Evolutionary conservation across 2,329 filamentous ascomycete genomes (phyloP), one percentile per base, ranked within the genome.

Genomic region (Aspergillus calidoustus): DNA sequence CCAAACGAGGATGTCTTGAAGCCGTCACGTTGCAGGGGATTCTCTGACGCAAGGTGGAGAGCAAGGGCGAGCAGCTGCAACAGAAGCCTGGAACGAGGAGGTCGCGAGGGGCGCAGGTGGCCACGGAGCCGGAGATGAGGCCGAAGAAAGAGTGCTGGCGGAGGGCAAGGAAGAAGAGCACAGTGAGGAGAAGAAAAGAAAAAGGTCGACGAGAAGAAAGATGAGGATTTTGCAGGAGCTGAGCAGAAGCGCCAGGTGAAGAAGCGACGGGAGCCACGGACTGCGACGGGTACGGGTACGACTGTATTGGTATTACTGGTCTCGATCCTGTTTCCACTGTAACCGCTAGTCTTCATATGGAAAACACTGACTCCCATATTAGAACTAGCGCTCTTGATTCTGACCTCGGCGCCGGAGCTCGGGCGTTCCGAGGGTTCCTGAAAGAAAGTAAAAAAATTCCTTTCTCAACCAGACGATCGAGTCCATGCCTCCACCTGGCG

Each of bases 241-340:
- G 51, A 62, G 50, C 56, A 63, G 61, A 63, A 57, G 62, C 52
- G 47, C 60, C 57, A 59, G 31, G 55, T 51, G 55, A 63, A 48
- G 55, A 60, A 52, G 41, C 38, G 50, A 23, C 25, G 64, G 65
- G 65, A 13, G 59, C 62, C 52, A 66, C 64, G 65, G 65, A 66
- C 59, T 28, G 41, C 59, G 61, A 64, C 64, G 66, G 62, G 63
- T 64, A 64, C 66, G 59, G 59, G 41, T 64, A 64, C 64, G 54
- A 43, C 41, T 28, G 64, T 74, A 72, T 65, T 62, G 19, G 71
- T 73, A 74, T 72, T 72, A 72, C 71, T 34, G 54, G 65, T 72
- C 61, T 54, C 53, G 25, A 69, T 74, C 68, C 66, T 71, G 71
- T 74, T 71, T 74, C 62, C 49, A 53, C 66, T 67, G 65, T 56